Conservation (phyloP, 2,329 filamentous ascomycete species). For the Calonectria crousiana region DNA sequence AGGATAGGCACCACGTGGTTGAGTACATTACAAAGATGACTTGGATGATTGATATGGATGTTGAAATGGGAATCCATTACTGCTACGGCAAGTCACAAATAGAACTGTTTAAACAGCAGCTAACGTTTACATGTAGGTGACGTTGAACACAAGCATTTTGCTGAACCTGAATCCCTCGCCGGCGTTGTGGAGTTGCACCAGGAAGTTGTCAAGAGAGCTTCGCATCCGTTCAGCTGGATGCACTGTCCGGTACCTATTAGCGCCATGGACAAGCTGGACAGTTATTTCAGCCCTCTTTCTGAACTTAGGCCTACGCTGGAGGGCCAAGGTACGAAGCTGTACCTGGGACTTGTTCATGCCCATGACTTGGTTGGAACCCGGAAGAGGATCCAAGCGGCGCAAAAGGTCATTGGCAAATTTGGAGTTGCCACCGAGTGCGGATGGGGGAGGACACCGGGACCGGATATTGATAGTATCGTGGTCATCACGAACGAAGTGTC, state of each 20-base stretch:
- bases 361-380: conserved; percentile 8
- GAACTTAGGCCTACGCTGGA: neutral
- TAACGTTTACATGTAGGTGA: neutral
- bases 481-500: neutral
- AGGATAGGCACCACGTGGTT: conserved; percentile 1
- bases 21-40: conserved; percentile 14
- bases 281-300: neutral
- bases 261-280: conserved; percentile 7
- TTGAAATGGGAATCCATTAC: conserved; percentile 15
- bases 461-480: conserved; percentile 14
- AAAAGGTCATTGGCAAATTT: conserved; percentile 1
- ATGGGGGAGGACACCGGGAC: conserved; percentile 1
- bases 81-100: conserved; percentile 13
- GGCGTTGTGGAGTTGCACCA: conserved; percentile 2
- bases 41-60: neutral
- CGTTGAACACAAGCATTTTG: conserved; percentile 17
- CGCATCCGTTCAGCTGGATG: conserved; percentile 8
- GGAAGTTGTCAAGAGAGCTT: neutral
- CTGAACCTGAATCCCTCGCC: neutral
- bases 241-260: conserved; percentile 12
- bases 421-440: conserved; percentile 15
- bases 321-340: conserved; percentile 9
- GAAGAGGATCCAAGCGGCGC: neutral
- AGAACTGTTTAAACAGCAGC: neutral
- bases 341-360: conserved; percentile 14